Percentiles rank a stretch among this genome's conserved stretches.
Evolutionary conservation across 306 rosid species (phyloP).

Genomic region (Prunus mira): DNA sequence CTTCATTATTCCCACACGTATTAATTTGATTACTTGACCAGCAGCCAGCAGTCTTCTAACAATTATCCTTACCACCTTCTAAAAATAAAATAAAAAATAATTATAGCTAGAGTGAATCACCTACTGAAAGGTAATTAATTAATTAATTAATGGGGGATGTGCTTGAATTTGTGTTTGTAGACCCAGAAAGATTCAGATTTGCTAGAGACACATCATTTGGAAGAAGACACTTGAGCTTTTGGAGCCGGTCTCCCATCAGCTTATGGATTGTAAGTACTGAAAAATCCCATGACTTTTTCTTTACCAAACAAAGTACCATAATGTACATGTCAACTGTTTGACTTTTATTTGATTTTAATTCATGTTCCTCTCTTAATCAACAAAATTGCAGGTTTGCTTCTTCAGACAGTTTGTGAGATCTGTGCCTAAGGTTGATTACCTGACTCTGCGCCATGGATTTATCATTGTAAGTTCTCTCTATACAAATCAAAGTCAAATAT

Average conservation of each 20-base stretch:
- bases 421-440: conserved; percentile 81
- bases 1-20: no score
- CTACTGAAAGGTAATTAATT: neutral
- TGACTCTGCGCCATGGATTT: conserved; percentile 84
- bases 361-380: neutral
- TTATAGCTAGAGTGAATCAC: no score
- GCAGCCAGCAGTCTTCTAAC: neutral
- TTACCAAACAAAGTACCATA: neutral
- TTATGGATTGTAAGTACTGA: conserved; percentile 68
- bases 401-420: conserved; percentile 81
- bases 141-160: neutral
- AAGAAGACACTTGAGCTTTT: conserved; percentile 70
- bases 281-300: neutral
- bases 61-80: neutral
- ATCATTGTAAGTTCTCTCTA: conserved; percentile 43
- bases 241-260: conserved; percentile 56
- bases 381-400: conserved; percentile 50
- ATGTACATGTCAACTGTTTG: no score
- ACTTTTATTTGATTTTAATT: neutral
- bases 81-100: no score
- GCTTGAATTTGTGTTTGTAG: conserved; percentile 28
- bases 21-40: neutral
- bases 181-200: conserved; percentile 82
- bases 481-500: neutral
- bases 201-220: conserved; percentile 88